Evolutionary conservation across 2,329 filamentous ascomycete genomes (phyloP).

Genomic region (Pseudogymnoascus sp.): DNA sequence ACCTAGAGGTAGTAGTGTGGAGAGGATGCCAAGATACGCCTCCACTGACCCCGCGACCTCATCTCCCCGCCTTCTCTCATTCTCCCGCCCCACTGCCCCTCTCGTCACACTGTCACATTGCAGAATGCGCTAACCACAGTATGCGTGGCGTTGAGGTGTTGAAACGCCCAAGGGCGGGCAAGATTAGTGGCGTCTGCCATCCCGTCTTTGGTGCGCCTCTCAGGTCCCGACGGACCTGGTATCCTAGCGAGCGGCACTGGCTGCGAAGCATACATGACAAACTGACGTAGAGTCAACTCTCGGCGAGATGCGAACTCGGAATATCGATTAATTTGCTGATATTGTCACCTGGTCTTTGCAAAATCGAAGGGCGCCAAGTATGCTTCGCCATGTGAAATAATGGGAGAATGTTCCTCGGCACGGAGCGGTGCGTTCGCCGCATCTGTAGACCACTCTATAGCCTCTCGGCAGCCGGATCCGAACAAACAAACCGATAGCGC

Average conservation of each 20-base stretch:
- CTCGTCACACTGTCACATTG: not conserved
- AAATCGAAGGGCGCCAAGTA: not conserved
- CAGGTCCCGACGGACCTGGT: not conserved
- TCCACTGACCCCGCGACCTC: not conserved
- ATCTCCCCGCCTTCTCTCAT: not conserved
- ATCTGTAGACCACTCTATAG: not conserved
- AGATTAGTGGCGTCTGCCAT: not conserved
- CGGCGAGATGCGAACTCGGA: not conserved
- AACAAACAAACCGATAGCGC: constrained; percentile 3
- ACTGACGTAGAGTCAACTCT: not conserved
- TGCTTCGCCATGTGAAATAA: not conserved
- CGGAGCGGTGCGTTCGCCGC: not conserved
- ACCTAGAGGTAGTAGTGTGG: not conserved
- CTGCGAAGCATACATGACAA: not conserved
- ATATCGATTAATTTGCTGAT: not conserved
- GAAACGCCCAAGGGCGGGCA: not conserved
- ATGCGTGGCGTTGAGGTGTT: not conserved
- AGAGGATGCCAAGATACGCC: not conserved
- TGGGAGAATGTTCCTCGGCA: not conserved
- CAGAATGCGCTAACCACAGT: not conserved
- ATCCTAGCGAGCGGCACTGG: not conserved
- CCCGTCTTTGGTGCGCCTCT: not conserved
- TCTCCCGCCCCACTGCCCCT: not conserved
- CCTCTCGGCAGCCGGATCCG: not conserved
- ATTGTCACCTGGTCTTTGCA: not conserved